phyloP scores from a whole-genome alignment of 768 basidiomycete species.

The Phylloporus sp. region DNA sequence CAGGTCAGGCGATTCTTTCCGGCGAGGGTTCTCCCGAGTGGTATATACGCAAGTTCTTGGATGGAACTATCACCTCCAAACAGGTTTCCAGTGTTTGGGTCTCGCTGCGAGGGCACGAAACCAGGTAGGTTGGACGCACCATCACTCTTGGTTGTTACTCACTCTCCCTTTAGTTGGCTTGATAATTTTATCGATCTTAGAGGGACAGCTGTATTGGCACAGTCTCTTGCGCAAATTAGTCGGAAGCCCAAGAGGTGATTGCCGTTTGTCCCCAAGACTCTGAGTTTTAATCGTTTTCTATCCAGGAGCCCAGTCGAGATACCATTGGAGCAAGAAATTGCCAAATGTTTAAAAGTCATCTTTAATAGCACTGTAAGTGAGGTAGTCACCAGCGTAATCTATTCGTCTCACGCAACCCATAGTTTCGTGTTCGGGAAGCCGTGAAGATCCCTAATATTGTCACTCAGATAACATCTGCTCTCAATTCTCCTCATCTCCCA shows the following conservation, averaged over 20 bases:
- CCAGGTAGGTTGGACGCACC: conserved; percentile 50
- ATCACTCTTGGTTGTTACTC: conserved; percentile 9
- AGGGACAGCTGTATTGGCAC: conserved; percentile 83
- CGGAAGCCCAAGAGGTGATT: conserved; percentile 66
- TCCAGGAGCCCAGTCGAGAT: conserved; percentile 47
- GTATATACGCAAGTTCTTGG: conserved; percentile 89
- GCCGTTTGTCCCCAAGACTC: neutral
- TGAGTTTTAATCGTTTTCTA: conserved; percentile 4
- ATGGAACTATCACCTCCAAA: conserved; percentile 78
- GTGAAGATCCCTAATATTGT: conserved; percentile 70
- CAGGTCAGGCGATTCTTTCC: conserved; percentile 49
- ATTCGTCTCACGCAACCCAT: conserved; percentile 9
- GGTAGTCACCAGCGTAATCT: neutral
- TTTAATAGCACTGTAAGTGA: conserved; percentile 60
- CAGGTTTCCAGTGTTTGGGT: conserved; percentile 74
- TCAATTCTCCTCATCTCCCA: conserved; percentile 76
- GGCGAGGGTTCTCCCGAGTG: conserved; percentile 81
- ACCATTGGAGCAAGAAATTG: conserved; percentile 78
- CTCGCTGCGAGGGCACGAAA: conserved; percentile 74
- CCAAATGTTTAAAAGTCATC: conserved; percentile 82
- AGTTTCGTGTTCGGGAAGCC: conserved; percentile 71
- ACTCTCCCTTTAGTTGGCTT: conserved; percentile 61
- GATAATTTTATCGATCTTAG: conserved; percentile 67
- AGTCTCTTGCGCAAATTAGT: conserved; percentile 71
- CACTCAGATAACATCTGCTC: conserved; percentile 73